Conservation (phyloP, 805 yeast genomes). For the baker's yeast (Saccharomyces cerevisiae) region DNA sequence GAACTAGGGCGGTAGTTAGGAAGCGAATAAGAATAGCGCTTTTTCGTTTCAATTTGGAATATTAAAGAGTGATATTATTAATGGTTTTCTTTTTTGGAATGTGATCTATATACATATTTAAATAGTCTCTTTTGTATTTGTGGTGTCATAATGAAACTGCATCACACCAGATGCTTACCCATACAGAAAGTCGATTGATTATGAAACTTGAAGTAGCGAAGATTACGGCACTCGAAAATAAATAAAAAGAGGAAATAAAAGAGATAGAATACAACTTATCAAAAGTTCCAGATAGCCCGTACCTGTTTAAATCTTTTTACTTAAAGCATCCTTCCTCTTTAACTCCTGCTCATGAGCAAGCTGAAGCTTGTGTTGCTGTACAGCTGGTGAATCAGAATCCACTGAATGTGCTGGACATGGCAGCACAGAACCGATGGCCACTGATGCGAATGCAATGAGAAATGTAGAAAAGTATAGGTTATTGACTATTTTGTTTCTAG, state of each 20-base stretch:
- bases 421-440: slow-evolving; percentile 35
- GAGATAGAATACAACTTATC: neutral
- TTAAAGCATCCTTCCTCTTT: neutral
- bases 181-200: neutral
- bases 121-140: neutral
- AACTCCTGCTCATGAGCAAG: neutral
- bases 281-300: neutral
- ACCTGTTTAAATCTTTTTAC: neutral
- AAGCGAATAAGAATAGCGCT: neutral
- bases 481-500: slow-evolving; percentile 44
- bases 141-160: neutral
- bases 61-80: neutral
- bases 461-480: slow-evolving; percentile 52
- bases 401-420: slow-evolving; percentile 39
- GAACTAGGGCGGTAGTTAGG: too few relatives aligned
- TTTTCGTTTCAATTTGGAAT: neutral
- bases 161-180: too few relatives aligned
- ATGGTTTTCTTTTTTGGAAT: neutral
- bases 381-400: slow-evolving; percentile 34
- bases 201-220: neutral
- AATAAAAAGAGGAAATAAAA: neutral
- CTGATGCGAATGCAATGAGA: slow-evolving; percentile 47
- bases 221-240: neutral
- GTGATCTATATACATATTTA: neutral
- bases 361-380: slow-evolving; percentile 5